These are phyloP conservation scores for Geoglossum glabrum DNA, from an alignment of 495 filamentous ascomycete species.

Conservation along the genomic window DNA sequence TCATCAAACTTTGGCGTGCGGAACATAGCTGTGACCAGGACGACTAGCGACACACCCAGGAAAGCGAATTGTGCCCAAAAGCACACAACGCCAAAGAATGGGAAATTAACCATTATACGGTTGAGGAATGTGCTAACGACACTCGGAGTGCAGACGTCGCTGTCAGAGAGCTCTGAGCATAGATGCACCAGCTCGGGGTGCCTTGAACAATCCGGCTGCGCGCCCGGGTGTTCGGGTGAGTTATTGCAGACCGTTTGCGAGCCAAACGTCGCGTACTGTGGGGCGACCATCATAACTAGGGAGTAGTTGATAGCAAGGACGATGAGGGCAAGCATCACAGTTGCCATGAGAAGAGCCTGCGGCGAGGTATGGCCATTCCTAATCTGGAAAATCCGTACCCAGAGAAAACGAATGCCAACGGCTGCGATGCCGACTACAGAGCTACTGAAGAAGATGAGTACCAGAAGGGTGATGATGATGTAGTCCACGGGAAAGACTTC, in stretches of 20 bases:
- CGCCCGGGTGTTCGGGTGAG: constrained; percentile 28
- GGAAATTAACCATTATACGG: constrained; percentile 83
- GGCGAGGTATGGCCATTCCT: constrained; percentile 74
- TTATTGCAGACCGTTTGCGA: constrained; percentile 84
- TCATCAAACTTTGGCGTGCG: constrained; percentile 58
- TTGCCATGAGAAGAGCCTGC: constrained; percentile 80
- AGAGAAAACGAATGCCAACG: constrained; percentile 87
- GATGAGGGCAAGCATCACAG: constrained; percentile 74
- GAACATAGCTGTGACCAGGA: constrained; percentile 56
- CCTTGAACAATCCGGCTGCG: constrained; percentile 63
- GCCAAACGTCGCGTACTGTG: constrained; percentile 86
- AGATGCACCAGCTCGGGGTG: constrained; percentile 48
- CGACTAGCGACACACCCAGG: constrained; percentile 45
- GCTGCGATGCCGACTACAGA: constrained; percentile 69
- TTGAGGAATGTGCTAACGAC: constrained; percentile 86
- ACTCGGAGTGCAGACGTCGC: constrained; percentile 69
- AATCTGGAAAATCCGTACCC: constrained; percentile 80
- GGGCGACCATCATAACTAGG: constrained; percentile 74
- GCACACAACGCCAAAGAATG: constrained; percentile 77
- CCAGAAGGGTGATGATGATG: constrained; percentile 59
- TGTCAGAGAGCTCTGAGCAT: constrained; percentile 54
- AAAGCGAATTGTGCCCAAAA: constrained; percentile 96
- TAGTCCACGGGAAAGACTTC: constrained; percentile 87
- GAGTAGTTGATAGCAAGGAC: constrained; percentile 81
- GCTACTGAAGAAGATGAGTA: constrained; percentile 68